Evolutionary conservation across 352 stramenopile genomes (phyloP).

Genomic region (Phytophthora tentaculata): DNA sequence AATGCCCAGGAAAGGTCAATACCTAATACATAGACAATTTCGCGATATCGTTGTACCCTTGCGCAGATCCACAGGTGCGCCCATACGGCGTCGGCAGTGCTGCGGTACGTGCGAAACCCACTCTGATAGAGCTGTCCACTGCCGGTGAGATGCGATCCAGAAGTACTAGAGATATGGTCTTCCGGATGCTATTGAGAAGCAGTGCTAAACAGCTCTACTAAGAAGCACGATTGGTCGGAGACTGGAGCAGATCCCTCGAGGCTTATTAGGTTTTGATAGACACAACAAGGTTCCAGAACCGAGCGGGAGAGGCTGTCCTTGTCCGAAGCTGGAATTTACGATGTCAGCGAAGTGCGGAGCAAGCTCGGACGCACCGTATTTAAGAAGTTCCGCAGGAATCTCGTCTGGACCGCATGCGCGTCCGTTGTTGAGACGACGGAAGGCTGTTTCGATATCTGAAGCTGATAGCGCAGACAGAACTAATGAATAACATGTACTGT

Average conservation of each 20-base stretch:
- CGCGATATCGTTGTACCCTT: slow-evolving; percentile 1
- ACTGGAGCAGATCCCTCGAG: slow-evolving; percentile 2
- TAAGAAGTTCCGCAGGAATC: neutral
- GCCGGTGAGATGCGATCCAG: neutral
- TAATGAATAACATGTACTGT: too few relatives aligned
- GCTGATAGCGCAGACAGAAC: too few relatives aligned
- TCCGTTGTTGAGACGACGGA: neutral
- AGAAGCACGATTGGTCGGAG: slow-evolving; percentile 7
- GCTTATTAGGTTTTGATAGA: slow-evolving; percentile 8
- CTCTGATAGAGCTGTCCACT: slow-evolving; percentile 1
- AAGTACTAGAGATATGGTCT: slow-evolving; percentile 12
- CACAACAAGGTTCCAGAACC: neutral
- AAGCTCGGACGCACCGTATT: neutral
- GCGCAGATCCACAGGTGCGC: slow-evolving; percentile 9
- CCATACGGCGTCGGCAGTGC: slow-evolving; percentile 14
- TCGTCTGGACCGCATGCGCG: neutral
- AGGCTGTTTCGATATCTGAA: neutral
- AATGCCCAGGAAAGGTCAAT: slow-evolving; percentile 17
- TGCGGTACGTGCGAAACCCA: slow-evolving; percentile 4
- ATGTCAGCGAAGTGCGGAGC: neutral
- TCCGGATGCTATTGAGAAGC: slow-evolving; percentile 13
- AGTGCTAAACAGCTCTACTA: too few relatives aligned
- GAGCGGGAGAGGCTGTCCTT: neutral
- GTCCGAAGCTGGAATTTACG: neutral
- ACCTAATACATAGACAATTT: slow-evolving; percentile 11